Base-by-base conservation (phyloP, 2,329 filamentous ascomycete species). In the Mariannaea elegans region DNA sequence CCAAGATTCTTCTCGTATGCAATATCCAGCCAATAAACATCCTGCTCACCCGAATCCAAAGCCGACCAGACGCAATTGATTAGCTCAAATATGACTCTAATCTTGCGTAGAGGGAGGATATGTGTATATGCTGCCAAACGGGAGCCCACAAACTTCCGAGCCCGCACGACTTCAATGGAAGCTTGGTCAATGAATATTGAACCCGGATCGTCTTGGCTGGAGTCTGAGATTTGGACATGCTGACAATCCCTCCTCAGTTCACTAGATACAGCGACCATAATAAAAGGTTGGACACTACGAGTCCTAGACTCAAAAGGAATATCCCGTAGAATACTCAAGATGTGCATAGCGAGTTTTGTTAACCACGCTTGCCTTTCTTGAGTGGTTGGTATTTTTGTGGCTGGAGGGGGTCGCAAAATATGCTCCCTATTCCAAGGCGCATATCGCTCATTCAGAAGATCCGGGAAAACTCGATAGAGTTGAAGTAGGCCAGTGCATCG, bases 311-410 rank as follows among this genome's bases (percentile, higher is more conserved):
- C 59, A 4, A 61, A 61, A 3, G 54, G 54, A 21, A 58, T 61
- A 4, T 84, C 63, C 29, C 47, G 41, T 13, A 69, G 12, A 2
- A 69, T 62, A 5, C 47, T 36, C 3, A 69, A 44, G 4, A 65
- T 59, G 14, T 66, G 58, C 21, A 69, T 39, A 1, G 65, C 62
- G 0, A 66, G 49, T 9, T 55, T 63, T 1, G 65, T 70, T 4
- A 70, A 23, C 65, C 63, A 70, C 1, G 32, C 14, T 8, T 64
- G 46, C 24, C 57, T 53, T n/a, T 70, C 64, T 7, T 31, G 42
- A 1, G 13, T n/a, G 2, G 42, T 61, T 1, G 67, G 66, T 1
- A 19, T 38, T 23, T 46, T 55, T 1, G 31, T 19, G 0, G 58
- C 38, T 2, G 64, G 48, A 1, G 16, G 45, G 3, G 54, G 46